phyloP scores from a whole-genome alignment of 495 filamentous ascomycete species.

The Neurospora sublineolata region DNA sequence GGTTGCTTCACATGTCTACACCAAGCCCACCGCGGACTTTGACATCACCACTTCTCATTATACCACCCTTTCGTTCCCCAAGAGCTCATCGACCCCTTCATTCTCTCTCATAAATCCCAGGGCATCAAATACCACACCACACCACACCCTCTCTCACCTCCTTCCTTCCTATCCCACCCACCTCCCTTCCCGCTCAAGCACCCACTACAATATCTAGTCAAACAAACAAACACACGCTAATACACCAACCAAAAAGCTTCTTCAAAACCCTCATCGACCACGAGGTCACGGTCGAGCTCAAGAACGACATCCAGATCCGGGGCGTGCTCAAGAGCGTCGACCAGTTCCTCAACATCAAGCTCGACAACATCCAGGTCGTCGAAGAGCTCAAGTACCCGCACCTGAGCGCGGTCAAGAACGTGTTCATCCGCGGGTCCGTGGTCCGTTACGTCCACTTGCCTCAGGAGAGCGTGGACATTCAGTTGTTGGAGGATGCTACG shows the following conservation, averaged over 20 bases:
- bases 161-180: neutral
- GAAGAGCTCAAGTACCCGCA: constrained; percentile 91
- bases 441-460: constrained; percentile 94
- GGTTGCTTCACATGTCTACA: neutral
- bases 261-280: constrained; percentile 99
- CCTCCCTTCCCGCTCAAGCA: neutral
- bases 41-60: neutral
- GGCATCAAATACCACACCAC: neutral
- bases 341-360: constrained; percentile 98
- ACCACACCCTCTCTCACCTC: neutral
- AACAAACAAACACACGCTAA: neutral
- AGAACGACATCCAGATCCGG: constrained; percentile 94
- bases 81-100: neutral
- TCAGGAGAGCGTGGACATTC: constrained; percentile 74
- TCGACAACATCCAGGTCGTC: constrained; percentile 83
- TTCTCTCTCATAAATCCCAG: neutral
- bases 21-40: neutral
- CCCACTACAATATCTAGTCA: neutral
- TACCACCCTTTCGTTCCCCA: neutral
- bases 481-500: constrained; percentile 88
- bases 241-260: constrained; percentile 48
- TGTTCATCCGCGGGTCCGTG: constrained; percentile 94
- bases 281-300: constrained; percentile 90
- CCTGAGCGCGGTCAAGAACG: constrained; percentile 86
- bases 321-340: constrained; percentile 93